Percentiles rank a stretch among this genome's conserved stretches.
Evolutionary conservation across 2,329 filamentous ascomycete species (phyloP).

Genomic region (Onygena corvina): DNA sequence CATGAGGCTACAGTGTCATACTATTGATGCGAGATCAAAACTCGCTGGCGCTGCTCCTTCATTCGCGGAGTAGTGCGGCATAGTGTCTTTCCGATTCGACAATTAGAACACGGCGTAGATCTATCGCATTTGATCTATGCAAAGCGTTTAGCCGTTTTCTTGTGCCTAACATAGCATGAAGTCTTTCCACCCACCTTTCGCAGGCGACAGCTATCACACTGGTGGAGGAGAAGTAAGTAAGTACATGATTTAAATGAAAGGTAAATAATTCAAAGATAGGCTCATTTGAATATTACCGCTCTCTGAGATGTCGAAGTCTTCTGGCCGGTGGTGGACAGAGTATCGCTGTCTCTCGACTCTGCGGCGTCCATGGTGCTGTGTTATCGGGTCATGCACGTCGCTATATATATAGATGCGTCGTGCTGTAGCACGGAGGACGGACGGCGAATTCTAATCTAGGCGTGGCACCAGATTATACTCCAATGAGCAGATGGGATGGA

Average conservation of each 20-base stretch:
- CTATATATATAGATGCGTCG: too few species aligned
- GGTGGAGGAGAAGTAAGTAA: neutral
- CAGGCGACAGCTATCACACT: constrained; percentile 17
- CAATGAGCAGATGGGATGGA: too few species aligned
- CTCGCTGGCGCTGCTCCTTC: constrained; percentile 16
- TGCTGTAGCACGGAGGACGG: neutral
- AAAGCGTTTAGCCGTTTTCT: neutral
- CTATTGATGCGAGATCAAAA: constrained; percentile 18
- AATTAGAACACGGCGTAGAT: constrained; percentile 16
- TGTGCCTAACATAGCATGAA: neutral
- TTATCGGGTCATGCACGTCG: neutral
- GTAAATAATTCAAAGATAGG: neutral
- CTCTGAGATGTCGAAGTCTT: neutral
- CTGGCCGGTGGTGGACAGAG: neutral
- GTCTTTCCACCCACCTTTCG: constrained; percentile 13
- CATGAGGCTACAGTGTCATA: constrained; percentile 6
- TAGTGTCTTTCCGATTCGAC: constrained; percentile 10
- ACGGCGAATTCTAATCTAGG: neutral
- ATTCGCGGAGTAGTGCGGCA: constrained; percentile 15
- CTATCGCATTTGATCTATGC: constrained; percentile 17
- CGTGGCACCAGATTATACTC: neutral
- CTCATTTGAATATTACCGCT: neutral
- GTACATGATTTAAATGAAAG: neutral
- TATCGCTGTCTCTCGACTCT: constrained; percentile 5
- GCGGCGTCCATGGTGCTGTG: constrained; percentile 1